Evolutionary conservation across 768 basidiomycete genomes (phyloP), one percentile per base, ranked within the genome.

Genomic region (Pulveroboletus frians): DNA sequence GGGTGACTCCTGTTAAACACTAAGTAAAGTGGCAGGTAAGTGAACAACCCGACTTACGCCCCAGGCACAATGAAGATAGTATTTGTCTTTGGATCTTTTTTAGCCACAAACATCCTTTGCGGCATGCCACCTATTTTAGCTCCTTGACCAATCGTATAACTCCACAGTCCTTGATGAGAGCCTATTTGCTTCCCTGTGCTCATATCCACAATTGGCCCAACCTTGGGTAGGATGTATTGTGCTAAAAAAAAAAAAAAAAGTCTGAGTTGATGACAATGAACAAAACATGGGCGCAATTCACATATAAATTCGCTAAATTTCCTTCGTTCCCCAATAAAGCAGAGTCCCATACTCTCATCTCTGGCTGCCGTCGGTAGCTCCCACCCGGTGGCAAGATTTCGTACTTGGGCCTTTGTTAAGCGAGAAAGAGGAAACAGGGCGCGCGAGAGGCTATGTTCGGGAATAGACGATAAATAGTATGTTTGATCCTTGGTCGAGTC

Each of bases 311-410:
- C 69, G 23, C 75, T 72, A 56, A 95, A 94, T 41, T 71, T 77
- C 9, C 75, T 73, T 59, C 85, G 81, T 61, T 93, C 80, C 5
- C 93, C 94, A 1, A 98, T 83, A 55, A 98, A 98, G 61, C 94
- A 98, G 15, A 98, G 77, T 0, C 94, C 94, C 81, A 95, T 92
- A 66, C 89, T 92, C 62, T 98, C 94, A 15, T 74, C 76, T 51
- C 90, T 76, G 3, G 78, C 73, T 0, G 90, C 88, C 3, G 85
- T 92, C 3, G 84, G 83, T 17, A 97, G 67, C 1, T 65, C 69
- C 63, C 77, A 78, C 29, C 77, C 62, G 9, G 67, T 67, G 0
- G 94, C 94, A 15, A 95, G 69, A 49, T 76, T 73, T 13, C 92
- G 78, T 1, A 96, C 90, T 55, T 85, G 72, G 0, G 73, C 54